Evolutionary conservation across 352 stramenopile genomes (phyloP).

Genomic region (Globisporangium cederbergense): DNA sequence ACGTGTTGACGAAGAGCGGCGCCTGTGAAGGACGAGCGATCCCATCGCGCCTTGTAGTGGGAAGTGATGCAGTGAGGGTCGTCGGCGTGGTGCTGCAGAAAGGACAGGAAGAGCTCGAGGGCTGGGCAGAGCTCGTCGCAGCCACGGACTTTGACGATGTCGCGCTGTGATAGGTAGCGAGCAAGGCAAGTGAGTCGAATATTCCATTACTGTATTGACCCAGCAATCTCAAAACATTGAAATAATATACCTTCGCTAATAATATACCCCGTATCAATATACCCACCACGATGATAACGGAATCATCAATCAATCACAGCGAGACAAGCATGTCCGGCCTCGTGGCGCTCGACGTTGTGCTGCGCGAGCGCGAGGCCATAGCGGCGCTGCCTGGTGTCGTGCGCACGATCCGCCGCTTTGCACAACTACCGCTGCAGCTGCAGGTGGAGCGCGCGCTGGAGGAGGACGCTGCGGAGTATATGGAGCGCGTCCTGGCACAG

Average conservation of each 20-base stretch:
- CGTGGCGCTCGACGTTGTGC: neutral
- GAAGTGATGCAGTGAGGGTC: slow-evolving; percentile 23
- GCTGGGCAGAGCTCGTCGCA: slow-evolving; percentile 9
- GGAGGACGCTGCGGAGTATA: neutral
- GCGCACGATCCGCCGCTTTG: neutral
- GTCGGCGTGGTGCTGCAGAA: neutral
- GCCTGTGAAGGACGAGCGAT: slow-evolving; percentile 29
- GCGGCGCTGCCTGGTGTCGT: neutral
- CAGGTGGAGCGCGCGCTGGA: neutral
- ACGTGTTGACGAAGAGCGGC: slow-evolving; percentile 36
- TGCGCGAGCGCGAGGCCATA: neutral
- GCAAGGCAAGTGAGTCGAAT: no score
- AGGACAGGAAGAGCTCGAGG: slow-evolving; percentile 7
- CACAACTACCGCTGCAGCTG: neutral
- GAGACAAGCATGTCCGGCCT: neutral
- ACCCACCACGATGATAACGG: no score
- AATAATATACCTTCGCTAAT: no score
- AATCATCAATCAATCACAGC: no score
- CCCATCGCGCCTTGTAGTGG: slow-evolving; percentile 24
- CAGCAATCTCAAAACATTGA: no score
- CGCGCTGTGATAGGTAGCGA: no score
- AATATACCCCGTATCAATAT: no score
- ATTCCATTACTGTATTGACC: no score
- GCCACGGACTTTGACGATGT: slow-evolving; percentile 13
- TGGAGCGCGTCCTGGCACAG: neutral